Evolutionary conservation across 306 rosid species (phyloP), one percentile per base, ranked within the genome.

Genomic region (Cucurbita ficifolia): DNA sequence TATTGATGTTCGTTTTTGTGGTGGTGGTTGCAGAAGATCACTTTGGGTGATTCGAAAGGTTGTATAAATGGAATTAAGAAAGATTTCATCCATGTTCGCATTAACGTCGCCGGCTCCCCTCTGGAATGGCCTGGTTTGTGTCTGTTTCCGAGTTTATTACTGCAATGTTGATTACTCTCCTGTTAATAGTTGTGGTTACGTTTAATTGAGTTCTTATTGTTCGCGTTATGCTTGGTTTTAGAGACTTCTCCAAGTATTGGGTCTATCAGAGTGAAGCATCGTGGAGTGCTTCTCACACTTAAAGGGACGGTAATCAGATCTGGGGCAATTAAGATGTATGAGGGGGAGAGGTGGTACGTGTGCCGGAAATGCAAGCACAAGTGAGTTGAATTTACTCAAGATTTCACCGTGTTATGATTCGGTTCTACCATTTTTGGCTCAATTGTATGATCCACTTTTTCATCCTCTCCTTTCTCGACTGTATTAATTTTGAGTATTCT

Each of bases 301-400:
- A 93, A 87, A 82, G 98, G 98, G 83, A 93, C 96, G 6, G 97
- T 90, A 7, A 93, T 90, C 54, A 86, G 97, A 78, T 90, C 96
- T 0, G 96, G 96, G 65, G 88, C 94, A 14, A 86, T 84, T 76
- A 93, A 90, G 84, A 88, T 93, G 98, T 90, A 88, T 60, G 98
- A 93, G 82, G 97, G 98, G 75, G 98, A 93, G 89, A 90, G 98
- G 83, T 84, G 82, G 84, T 93, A 87, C 60, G 85, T 58, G 82
- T 90, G 98, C 83, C 84, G 81, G 35, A 90, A 87, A 84, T 90
- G 98, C 88, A 83, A 88, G 84, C 84, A 81, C 74, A 85, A 84
- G 96, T 86, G 55, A 40, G 76, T 79, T 35, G 62, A 75, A 54
- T 59, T 36, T 61, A 50, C 54, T 63, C 10, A 7, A 58, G 48